Base-by-base conservation (phyloP, 139 green algal species). In the Haematococcus sp. region DNA sequence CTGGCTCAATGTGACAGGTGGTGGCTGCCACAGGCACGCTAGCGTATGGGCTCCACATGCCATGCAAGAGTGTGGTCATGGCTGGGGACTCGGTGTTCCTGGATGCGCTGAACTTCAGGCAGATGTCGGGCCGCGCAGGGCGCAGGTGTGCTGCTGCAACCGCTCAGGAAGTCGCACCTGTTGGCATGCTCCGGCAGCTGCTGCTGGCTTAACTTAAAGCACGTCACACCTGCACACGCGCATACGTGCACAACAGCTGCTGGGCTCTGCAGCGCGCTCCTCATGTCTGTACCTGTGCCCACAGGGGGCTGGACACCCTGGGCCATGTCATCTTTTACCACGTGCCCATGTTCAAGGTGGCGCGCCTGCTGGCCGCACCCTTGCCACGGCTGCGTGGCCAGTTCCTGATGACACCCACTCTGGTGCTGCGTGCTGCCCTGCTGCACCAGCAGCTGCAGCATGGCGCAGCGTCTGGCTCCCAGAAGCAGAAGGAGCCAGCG, bases 31-130 rank as follows among this genome's bases (percentile, higher is more conserved):
- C 85, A 23, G 79, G 80, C 69, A 90, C 85, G 0, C 70, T 90
- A 28, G 82, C 82, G 1, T 85, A 84, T 34, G 85, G 85, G 43
- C 84, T 90, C 68, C 81, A 90, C 79, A 90, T 90, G 85, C 85
- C 85, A 3, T 87, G 81, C 74, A 69, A 73, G 30, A 80, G 74
- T 5, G 80, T 85, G 27, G 80, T 86, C 34, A 76, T 88, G 68
- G 69, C 65, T 2, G 81, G 84, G 4, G 84, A 87, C 76, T 70
- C 68, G 33, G 23, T 78, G n/a, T 82, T 77, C 70, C 73, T 89
- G 16, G 77, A 81, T 22, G 73, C 76, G 16, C 73, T 87, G 52
- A 83, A 85, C 59, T 88, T 80, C 73, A 67, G 70, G 0, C 85
- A 90, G 76, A 86, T 90, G 85, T 74, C 63, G 23, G 85, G 85